Evolutionary conservation across 192 early-diverging fungal species (phyloP), one percentile per base, ranked within the genome.

Genomic region (Linnemannia zychae): DNA sequence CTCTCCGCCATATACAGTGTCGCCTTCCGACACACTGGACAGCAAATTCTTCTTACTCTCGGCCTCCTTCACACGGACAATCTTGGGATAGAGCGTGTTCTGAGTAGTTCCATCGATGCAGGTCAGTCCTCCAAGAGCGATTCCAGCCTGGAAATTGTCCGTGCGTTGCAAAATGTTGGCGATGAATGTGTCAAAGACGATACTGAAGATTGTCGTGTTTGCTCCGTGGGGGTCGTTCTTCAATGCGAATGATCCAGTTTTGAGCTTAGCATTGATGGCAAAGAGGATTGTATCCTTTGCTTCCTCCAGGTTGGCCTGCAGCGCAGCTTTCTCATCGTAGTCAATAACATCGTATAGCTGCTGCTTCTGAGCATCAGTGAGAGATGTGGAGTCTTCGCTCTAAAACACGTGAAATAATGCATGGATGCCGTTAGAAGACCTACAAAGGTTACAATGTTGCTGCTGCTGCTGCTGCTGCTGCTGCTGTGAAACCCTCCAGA

Each of bases 281-380:
- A 94, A 86, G 44, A 93, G 88, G 33, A 94, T 90, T 4, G 93
- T 93, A 66, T 96, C 94, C 75, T 90, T 89, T 12, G 93, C 93
- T 9, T 95, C 74, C 44, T 93, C 93, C 1, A 93, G 74, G 38
- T 90, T 87, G 5, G 76, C 89, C 3, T 88, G 82, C 11, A 93
- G 76, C 1, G 93, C 91, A 0, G 93, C 88, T 22, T 94, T 90
- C 71, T 97, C 97, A 81, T 99, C 95, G 84, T 95, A 99, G 70
- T 99, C 98, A 72, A 99, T 99, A 13, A 96, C 96, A 40, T 98
- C 94, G 89, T 97, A 98, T 18, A 99, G 90, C 86, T 97, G 94
- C 77, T 96, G 92, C 68, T 95, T 93, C 74, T 99, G 96, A 63
- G 93, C 94, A 44, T 97, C 96, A 24, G 95, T 94, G 52, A 97